Conservation (phyloP, 2,329 filamentous ascomycete species). For the Trichoderma polysporum region DNA sequence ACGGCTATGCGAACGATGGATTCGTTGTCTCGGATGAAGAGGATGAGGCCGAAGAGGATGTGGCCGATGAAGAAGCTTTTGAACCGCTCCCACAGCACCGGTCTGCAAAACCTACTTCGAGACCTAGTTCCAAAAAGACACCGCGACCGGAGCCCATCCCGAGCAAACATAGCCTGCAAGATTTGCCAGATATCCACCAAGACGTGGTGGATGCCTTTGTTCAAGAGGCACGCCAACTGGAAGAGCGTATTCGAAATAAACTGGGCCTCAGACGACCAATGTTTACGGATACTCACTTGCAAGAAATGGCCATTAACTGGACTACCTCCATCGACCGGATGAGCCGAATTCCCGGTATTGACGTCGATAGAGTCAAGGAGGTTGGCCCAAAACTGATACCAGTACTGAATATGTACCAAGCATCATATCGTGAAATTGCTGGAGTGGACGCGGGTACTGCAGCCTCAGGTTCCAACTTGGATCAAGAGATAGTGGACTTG, state of each 20-base stretch:
- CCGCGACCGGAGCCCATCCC: slow-evolving; percentile 56
- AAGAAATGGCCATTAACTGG: slow-evolving; percentile 71
- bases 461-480: slow-evolving; percentile 28
- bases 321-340: slow-evolving; percentile 63
- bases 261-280: slow-evolving; percentile 57
- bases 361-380: slow-evolving; percentile 58
- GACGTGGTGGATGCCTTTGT: slow-evolving; percentile 67
- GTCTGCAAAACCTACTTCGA: slow-evolving; percentile 33
- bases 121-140: slow-evolving; percentile 34
- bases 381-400: slow-evolving; percentile 62
- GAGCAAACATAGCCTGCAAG: slow-evolving; percentile 52
- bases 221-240: slow-evolving; percentile 56
- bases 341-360: slow-evolving; percentile 61
- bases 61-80: slow-evolving; percentile 42
- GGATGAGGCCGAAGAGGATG: slow-evolving; percentile 39
- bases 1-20: slow-evolving; percentile 49
- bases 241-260: slow-evolving; percentile 61
- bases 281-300: slow-evolving; percentile 69
- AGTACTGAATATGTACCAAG: slow-evolving; percentile 52
- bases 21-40: slow-evolving; percentile 49
- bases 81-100: slow-evolving; percentile 42
- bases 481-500: slow-evolving; percentile 53
- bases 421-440: slow-evolving; percentile 44
- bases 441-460: neutral
- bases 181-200: slow-evolving; percentile 59